Evolutionary conservation across 1,284 basidiomycete genomes (phyloP), one percentile per base, ranked within the genome.

Genomic region (Mixia osmundae): DNA sequence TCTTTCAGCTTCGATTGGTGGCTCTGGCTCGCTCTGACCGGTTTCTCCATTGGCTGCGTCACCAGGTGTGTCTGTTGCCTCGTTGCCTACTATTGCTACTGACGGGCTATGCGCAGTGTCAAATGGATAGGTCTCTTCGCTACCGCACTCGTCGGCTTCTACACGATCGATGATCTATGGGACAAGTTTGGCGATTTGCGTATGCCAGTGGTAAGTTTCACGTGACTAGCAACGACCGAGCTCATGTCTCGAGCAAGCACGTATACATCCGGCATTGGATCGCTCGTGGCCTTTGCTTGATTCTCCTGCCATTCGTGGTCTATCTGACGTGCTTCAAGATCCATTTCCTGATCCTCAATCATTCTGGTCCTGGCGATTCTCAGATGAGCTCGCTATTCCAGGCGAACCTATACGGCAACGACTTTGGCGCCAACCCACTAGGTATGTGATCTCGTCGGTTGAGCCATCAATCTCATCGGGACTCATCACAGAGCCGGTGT

Each of bases 331-430:
- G 72, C 37, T 97, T 97, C 72, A 94, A 95, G 59, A 62, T 91
- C 10, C 91, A 97, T 57, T 95, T 97, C 61, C 54, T 87, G 54
- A 68, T 99, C 47, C 65, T 99, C 35, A 91, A 80, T 57, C 78
- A 82, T 43, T 78, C 80, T 3, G 89, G 89, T 28, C 79, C 89
- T 6, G 89, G 89, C 15, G 89, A 97, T 54, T 76, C 87, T 1
- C 89, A 97, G 57, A 97, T 97, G 89, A 83, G 77, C 56, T 89
- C 82, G 3, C 65, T 97, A 19, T 97, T 97, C 69, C 89, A 99
- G 57, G 83, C 87, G n/a, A 82, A 94, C 50, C 66, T 97, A 3
- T 64, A 69, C 19, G 91, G 89, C 24, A 97, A 95, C 53, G 80
- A 91, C 52, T 95, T 95, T 59, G 62, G 72, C 11, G 63, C 67